Evolutionary conservation across 805 yeast species (phyloP).

Genomic region (Hanseniaspora jakobsenii): DNA sequence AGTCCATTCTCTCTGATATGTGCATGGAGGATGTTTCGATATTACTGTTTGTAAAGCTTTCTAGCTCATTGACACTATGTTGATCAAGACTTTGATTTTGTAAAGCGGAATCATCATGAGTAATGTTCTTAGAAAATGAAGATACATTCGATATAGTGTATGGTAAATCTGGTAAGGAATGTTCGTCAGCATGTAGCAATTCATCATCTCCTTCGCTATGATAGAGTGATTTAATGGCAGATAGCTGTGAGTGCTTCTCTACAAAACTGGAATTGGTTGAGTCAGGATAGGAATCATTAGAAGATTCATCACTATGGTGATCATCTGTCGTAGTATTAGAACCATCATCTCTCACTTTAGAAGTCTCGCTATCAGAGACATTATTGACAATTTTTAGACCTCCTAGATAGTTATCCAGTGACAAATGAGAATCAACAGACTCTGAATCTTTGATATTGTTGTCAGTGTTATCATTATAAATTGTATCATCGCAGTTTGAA

Average conservation of each 20-base stretch:
- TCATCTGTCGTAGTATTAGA: neutral
- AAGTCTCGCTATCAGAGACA: neutral
- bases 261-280: constrained; percentile 3
- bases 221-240: constrained; percentile 11
- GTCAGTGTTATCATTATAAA: no score
- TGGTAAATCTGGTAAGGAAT: constrained; percentile 8
- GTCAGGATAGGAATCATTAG: neutral
- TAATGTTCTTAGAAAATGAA: no score
- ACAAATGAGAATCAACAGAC: no score
- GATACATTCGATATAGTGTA: no score
- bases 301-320: neutral
- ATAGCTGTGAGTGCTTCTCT: constrained; percentile 8
- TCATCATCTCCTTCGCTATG: constrained; percentile 10
- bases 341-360: neutral
- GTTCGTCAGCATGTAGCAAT: neutral
- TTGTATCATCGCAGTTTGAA: no score
- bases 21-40: no score
- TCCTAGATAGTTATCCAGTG: neutral
- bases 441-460: no score
- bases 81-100: no score
- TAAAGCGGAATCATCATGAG: no score
- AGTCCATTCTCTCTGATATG: no score
- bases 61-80: no score
- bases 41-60: no score
- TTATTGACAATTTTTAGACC: neutral